Evolutionary conservation across 1,139 yeast species (phyloP).

Genomic region (Geotrichum europaeum): DNA sequence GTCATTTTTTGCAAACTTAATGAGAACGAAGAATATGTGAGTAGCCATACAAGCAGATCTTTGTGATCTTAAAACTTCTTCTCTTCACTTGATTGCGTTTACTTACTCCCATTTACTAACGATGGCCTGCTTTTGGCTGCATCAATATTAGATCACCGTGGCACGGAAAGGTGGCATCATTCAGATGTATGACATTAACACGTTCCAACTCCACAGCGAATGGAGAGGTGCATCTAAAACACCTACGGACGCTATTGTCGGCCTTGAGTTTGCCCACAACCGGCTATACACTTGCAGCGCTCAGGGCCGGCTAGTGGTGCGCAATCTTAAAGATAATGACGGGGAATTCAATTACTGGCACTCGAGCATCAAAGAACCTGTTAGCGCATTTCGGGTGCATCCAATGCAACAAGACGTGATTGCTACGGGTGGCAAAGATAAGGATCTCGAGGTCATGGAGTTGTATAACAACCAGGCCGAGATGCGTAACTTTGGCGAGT

Average conservation of each 20-base stretch:
- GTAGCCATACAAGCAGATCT: conserved; percentile 8
- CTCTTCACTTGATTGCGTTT: conserved; percentile 8
- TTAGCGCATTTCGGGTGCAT: conserved; percentile 37
- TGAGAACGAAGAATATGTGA: conserved; percentile 23
- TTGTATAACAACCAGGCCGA: conserved; percentile 13
- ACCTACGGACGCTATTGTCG: conserved; percentile 33
- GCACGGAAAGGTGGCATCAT: conserved; percentile 34
- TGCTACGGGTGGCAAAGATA: conserved; percentile 43
- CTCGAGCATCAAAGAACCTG: conserved; percentile 35
- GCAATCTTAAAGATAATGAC: conserved; percentile 42
- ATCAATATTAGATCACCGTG: conserved; percentile 25
- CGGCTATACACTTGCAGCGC: conserved; percentile 42
- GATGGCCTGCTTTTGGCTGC: neutral
- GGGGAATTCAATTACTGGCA: conserved; percentile 17
- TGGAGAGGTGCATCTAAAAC: conserved; percentile 33
- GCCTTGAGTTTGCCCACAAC: conserved; percentile 33
- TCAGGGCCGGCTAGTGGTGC: conserved; percentile 41
- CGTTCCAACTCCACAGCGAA: conserved; percentile 31
- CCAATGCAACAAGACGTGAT: conserved; percentile 32
- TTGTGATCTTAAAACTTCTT: neutral
- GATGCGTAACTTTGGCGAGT: conserved; percentile 3
- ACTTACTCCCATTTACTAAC: neutral
- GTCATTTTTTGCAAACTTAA: conserved; percentile 23
- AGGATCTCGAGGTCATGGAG: conserved; percentile 35
- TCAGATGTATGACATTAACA: conserved; percentile 29